Percentiles rank a stretch among this genome's conserved stretches.
Conservation (phyloP, 352 stramenopile species). For the Phytophthora tubulina region DNA sequence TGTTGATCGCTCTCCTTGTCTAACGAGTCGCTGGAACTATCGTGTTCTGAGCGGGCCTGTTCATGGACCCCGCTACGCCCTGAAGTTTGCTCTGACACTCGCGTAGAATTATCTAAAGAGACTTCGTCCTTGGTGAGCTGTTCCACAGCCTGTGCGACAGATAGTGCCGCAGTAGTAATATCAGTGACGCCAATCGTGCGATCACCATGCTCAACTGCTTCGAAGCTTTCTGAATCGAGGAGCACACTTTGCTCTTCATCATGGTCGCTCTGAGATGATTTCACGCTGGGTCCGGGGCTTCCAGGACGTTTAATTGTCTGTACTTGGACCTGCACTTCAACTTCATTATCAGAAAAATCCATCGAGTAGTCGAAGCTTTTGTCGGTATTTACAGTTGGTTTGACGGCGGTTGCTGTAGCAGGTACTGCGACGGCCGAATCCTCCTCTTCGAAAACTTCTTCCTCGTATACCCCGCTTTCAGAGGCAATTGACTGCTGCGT, state of each 20-base stretch:
- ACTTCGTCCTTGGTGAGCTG: neutral
- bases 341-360: conserved; percentile 71
- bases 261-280: conserved; percentile 15
- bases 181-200: neutral
- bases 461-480: conserved; percentile 60
- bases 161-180: neutral
- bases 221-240: conserved; percentile 36
- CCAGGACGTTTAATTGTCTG: neutral
- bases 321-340: neutral
- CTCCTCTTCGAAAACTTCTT: conserved; percentile 65
- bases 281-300: conserved; percentile 6
- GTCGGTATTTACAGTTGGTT: conserved; percentile 27
- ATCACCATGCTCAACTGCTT: no score
- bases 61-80: neutral
- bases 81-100: neutral
- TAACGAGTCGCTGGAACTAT: neutral
- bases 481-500: conserved; percentile 27
- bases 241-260: conserved; percentile 43
- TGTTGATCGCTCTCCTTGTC: neutral
- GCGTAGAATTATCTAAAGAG: neutral
- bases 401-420: neutral
- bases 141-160: neutral
- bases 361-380: conserved; percentile 77
- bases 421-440: conserved; percentile 15
- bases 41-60: neutral